Percentiles rank a stretch among this genome's conserved stretches.
Evolutionary conservation across 192 early-diverging fungal species (phyloP).

Genomic region (Chytriomyces sp.): DNA sequence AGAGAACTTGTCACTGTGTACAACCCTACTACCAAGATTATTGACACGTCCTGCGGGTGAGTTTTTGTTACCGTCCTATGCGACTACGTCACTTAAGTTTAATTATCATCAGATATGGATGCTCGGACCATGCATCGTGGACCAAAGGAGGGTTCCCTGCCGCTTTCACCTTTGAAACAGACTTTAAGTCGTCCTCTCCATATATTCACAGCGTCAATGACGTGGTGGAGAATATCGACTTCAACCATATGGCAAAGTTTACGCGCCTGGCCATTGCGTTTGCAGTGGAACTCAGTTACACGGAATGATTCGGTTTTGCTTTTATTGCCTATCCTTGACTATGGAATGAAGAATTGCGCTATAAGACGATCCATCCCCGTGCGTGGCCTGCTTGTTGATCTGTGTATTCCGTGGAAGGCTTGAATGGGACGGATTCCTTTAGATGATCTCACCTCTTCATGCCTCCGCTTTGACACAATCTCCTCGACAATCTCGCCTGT

Average conservation of each 20-base stretch:
- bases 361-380: not conserved
- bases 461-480: constrained; percentile 17
- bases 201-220: constrained; percentile 83
- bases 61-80: constrained; percentile 10
- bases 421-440: too few relatives aligned
- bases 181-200: constrained; percentile 38
- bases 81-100: not conserved
- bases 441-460: constrained; percentile 2
- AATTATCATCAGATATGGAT: constrained; percentile 37
- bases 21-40: constrained; percentile 59
- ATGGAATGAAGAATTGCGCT: not conserved
- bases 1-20: constrained; percentile 65
- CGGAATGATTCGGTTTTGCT: constrained; percentile 17
- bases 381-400: not conserved
- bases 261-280: constrained; percentile 81
- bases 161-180: constrained; percentile 69
- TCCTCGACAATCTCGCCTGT: constrained; percentile 31
- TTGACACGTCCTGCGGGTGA: constrained; percentile 85
- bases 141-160: constrained; percentile 78
- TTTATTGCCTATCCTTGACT: not conserved
- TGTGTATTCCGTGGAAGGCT: not conserved
- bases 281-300: constrained; percentile 69
- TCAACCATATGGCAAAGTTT: constrained; percentile 89
- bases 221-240: constrained; percentile 72
- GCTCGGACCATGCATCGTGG: constrained; percentile 93